Percentiles rank a stretch among this genome's conserved stretches.
Evolutionary conservation across 192 early-diverging fungal genomes (phyloP).

Genomic region (Entomortierella chlamydospora): DNA sequence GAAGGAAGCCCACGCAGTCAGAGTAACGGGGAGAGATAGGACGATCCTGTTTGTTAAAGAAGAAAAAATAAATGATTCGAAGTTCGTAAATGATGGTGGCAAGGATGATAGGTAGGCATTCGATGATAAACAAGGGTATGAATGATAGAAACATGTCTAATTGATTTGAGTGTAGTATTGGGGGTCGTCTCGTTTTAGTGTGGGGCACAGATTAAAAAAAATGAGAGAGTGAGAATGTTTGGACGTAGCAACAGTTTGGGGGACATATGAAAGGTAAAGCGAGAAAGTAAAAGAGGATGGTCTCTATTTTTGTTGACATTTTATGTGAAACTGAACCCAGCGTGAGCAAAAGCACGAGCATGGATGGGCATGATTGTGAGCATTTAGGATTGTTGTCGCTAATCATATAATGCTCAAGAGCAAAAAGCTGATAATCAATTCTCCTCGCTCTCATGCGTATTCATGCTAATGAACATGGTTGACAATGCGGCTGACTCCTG

Average conservation of each 20-base stretch:
- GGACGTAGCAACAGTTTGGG: no score
- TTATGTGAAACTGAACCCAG: no score
- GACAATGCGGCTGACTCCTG: neutral
- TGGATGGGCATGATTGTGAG: no score
- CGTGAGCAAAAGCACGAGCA: no score
- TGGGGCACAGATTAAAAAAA: neutral
- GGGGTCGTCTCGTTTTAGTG: neutral
- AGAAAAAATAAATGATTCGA: constrained; percentile 16
- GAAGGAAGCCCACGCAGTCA: constrained; percentile 10
- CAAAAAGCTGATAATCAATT: neutral
- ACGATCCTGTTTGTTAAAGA: constrained; percentile 5
- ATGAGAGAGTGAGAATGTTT: neutral
- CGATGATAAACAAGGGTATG: constrained; percentile 5
- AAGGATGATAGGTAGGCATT: constrained; percentile 24
- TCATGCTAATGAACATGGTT: neutral
- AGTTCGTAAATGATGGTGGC: constrained; percentile 16
- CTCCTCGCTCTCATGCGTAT: neutral
- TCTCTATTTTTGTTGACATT: no score
- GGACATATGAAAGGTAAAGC: no score
- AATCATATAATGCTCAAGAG: no score
- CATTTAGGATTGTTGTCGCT: no score
- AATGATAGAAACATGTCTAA: neutral
- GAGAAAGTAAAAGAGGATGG: no score
- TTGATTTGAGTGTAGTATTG: neutral
- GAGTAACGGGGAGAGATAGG: constrained; percentile 10